Conservation (phyloP, 2,329 filamentous ascomycete species). For the Exophiala spinifera region DNA sequence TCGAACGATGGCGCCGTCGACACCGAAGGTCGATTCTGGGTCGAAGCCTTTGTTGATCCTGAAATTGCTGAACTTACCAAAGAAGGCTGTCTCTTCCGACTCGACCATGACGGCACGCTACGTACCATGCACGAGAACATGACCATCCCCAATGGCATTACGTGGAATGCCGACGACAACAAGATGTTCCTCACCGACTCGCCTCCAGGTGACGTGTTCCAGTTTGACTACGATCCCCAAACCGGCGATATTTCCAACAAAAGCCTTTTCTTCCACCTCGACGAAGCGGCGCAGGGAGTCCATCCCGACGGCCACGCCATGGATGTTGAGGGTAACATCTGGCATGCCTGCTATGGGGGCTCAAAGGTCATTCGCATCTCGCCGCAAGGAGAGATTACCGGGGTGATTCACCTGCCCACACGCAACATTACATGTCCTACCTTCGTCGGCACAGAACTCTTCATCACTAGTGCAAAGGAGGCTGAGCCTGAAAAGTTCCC, state of each 20-base stretch:
- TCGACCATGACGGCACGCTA: constrained; percentile 60
- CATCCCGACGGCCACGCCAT: constrained; percentile 81
- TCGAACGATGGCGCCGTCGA: constrained; percentile 83
- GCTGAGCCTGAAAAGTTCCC: constrained; percentile 61
- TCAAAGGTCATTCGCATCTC: constrained; percentile 71
- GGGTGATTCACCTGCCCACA: constrained; percentile 73
- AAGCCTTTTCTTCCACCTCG: constrained; percentile 70
- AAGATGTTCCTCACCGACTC: constrained; percentile 84
- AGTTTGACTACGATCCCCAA: constrained; percentile 68
- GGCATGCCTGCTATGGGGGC: constrained; percentile 83
- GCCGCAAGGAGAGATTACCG: constrained; percentile 66
- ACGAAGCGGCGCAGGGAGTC: constrained; percentile 49
- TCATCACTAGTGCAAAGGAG: constrained; percentile 76
- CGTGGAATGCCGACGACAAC: constrained; percentile 70
- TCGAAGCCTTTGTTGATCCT: constrained; percentile 83
- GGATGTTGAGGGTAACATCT: constrained; percentile 80
- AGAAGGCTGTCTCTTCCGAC: constrained; percentile 69
- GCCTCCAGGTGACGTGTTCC: constrained; percentile 65
- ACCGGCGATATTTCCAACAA: constrained; percentile 65
- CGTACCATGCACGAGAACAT: constrained; percentile 61
- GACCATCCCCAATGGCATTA: constrained; percentile 79
- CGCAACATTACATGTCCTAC: constrained; percentile 75
- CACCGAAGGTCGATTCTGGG: constrained; percentile 76
- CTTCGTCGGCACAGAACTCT: constrained; percentile 71
- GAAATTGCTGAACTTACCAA: constrained; percentile 52